Evolutionary conservation across 2,329 filamentous ascomycete genomes (phyloP), one percentile per base, ranked within the genome.

Genomic region (Clonostachys rhizophaga): DNA sequence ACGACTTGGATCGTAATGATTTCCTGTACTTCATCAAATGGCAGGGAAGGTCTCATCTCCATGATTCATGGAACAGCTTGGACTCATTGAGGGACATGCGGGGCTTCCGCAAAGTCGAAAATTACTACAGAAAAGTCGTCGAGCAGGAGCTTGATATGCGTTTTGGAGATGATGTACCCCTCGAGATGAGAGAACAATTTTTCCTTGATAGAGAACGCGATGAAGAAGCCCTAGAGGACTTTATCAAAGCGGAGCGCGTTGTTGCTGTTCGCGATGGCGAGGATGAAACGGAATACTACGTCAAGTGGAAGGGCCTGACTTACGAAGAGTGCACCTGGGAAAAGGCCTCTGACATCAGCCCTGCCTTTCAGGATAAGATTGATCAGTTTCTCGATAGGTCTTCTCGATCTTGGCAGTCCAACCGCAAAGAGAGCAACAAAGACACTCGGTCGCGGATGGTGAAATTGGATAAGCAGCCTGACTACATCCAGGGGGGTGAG

Each of bases 311-410:
- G 67, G 89, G 89, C 11, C 79, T 97, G 45, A 89, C 86, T 45
- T 99, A 99, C 62, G 91, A 97, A 58, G 85, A 86, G 52, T 96
- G 89, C 67, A 99, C 95, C 3, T 99, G 95, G 95, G 94, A 99
- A 64, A 69, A 75, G 39, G 88, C 84, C 37, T 76, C 81, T 6
- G 76, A 92, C 34, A 81, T 97, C 56, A 88, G 84, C 61, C 72
- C 83, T 34, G 81, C 89, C 46, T 90, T 91, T 43, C 91, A 96
- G 65, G 81, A 83, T 58, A 89, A 95, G 69, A 92, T 99, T 57
- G 92, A 97, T 62, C 86, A 90, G 58, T 97, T 87, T 64, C 74
- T 96, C 48, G 87, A 96, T 61, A 87, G 94, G 46, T 83, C 86
- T 41, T 84, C 86, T 17, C 86, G 89, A 46, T 85, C 88, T 18